Evolutionary conservation across 306 rosid species (phyloP), one percentile per base, ranked within the genome.

Genomic region (Pterocarpus macrocarpus): DNA sequence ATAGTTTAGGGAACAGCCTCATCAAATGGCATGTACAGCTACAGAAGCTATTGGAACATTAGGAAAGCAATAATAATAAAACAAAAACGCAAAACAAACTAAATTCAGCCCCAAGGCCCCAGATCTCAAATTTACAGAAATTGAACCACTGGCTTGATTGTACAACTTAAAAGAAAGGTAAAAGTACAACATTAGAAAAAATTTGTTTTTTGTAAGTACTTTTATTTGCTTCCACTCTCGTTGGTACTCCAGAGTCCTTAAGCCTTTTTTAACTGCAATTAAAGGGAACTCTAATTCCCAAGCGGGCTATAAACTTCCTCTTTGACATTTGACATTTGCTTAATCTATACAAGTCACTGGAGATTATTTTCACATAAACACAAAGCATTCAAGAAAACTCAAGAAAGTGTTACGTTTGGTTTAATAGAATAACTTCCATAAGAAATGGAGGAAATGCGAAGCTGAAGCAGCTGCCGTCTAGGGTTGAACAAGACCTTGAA

Each of bases 211-310:
- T 36, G 9, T 8, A 52, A 58, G 50, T 71, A 95, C 98, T 94
- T 95, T 90, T 55, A 95, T 86, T 59, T 96, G 90, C 86, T 93
- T 95, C 97, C 97, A 93, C 36, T 95, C 99, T 84, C 69, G 81
- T 78, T 93, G 84, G 11, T 77, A 78, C 85, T 95, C 97, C 69
- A 95, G 92, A 72, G 92, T 88, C 57, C 86, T 93, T 70, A 95
- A 75, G 92, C 96, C 90, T 95, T 95, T 87, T 93, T n/a, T n/a
- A n/a, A n/a, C n/a, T n/a, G n/a, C n/a, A n/a, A n/a, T n/a, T n/a
- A n/a, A n/a, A n/a, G n/a, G n/a, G 78, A 95, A 95, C 75, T 95
- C 99, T 67, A 95, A 80, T 52, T 95, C 99, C 97, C 99, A 93
- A 7, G 99, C 99, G 80, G 75, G 98, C 97, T 50, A 77, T 95